Evolutionary conservation across 257 asterid genomes (phyloP), one percentile per base, ranked within the genome.

Genomic region (Eustoma russellianum): DNA sequence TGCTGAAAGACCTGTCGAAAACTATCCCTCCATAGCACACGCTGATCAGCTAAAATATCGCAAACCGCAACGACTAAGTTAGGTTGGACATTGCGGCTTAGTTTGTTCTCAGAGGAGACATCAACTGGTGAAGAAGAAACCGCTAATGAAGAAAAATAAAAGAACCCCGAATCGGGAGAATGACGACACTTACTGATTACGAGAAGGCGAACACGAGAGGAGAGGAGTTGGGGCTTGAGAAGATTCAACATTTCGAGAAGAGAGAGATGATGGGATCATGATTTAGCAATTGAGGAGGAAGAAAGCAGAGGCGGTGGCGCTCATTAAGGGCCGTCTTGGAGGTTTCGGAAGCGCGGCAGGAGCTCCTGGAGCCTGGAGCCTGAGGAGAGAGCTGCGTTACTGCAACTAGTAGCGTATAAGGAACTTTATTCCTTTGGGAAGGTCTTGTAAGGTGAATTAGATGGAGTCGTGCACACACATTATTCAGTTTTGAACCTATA

Each of bases 231-330:
- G 74, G 70, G 73, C 60, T 72, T 74, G 35, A 78, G 83, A 66
- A 79, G 70, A 65, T 70, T 87, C 67, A 87, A 69, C 94, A 83
- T 83, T 64, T 78, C 52, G 75, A 61, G 74, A 67, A 59, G 64
- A 48, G 47, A 53, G 75, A 15, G 68, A 30, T 72, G 77, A 70
- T 75, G 70, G 49, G 68, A 43, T 15, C 62, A 52, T 61, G 60
- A 55, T 56, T 13, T 55, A 56, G 56, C 13, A 44, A 13, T 51
- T 28, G 16, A 15, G 41, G 55, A 41, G 5, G 34, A 55, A 50
- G 33, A 44, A 17, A 33, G 53, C 62, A 48, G 0, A 8, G 40
- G 17, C 33, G 57, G 45, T 28, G 17, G 57, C 12, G 45, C 46
- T 38, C 16, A 53, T 53, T 17, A 38, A n/a, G 4, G 43, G 43